Evolutionary conservation across 306 rosid genomes (phyloP), one percentile per base, ranked within the genome.

Genomic region (Vigna hirtella): DNA sequence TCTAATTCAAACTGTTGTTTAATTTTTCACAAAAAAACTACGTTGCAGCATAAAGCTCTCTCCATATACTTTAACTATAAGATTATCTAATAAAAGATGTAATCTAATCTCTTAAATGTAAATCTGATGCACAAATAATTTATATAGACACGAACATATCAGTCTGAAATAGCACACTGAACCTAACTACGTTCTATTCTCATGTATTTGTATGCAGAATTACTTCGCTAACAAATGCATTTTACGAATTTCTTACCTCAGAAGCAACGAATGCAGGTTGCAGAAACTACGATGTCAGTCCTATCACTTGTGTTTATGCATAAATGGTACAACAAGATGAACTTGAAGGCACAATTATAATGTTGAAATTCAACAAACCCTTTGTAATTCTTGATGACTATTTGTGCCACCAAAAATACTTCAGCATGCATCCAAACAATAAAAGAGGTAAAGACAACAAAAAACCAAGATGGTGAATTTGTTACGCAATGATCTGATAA

Each of bases 331-430:
- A 17, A 1, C 13, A 14, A 45, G 55, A 73, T 58, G 57, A 68
- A 73, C 49, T 17, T 26, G 10, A 16, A 36, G 28, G 51, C 26
- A 69, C 42, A 70, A 34, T 36, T 9, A 59, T 22, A 14, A 71
- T 9, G 53, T 71, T 71, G 36, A 72, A 79, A 36, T 71, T 38
- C 82, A 58, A 47, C 70, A 50, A 66, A 61, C 26, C 70, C 28
- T 70, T 58, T 4, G 72, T 62, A 79, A 62, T 49, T 70, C 77
- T 10, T 70, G 51, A 26, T 26, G 20, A 32, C 18, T 34, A n/a
- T 79, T 61, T 12, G 28, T 56, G 28, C 24, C 4, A 12, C 49
- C 70, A 13, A 59, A 20, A 45, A 15, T 45, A 32, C 62, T 30
- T 45, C 9, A 58, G 58, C 56, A 56, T 55, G 40, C 75, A 43